phyloP scores from a whole-genome alignment of 176 grass and related monocot species.

The Oryza glaberrima region DNA sequence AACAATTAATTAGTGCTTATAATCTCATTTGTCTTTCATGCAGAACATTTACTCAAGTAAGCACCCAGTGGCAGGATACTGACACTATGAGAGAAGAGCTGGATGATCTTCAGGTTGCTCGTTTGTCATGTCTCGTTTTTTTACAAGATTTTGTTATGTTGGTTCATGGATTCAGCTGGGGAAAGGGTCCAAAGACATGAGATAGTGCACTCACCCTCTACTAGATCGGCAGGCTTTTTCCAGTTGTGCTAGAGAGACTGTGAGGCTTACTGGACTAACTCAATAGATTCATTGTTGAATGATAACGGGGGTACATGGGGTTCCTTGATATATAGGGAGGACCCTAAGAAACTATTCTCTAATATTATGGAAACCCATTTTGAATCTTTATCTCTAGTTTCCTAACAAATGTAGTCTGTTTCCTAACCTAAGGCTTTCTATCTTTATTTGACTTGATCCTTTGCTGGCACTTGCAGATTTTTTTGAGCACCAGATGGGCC shows the following conservation, averaged over 20 bases:
- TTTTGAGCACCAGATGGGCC: constrained; percentile 99
- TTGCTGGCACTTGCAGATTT: constrained; percentile 73
- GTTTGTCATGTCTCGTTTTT: constrained; percentile 41
- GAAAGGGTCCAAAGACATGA: background rate
- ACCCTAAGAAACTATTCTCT: background rate
- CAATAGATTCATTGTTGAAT: no score
- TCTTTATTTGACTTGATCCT: constrained; percentile 37
- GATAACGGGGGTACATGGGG: no score
- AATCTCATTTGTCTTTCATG: constrained; percentile 30
- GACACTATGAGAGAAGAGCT: constrained; percentile 98
- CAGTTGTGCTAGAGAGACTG: background rate
- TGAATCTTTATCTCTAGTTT: background rate
- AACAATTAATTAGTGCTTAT: constrained; percentile 33
- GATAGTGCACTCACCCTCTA: background rate
- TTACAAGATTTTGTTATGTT: background rate
- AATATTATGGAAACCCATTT: background rate
- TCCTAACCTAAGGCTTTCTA: background rate
- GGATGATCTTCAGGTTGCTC: constrained; percentile 92
- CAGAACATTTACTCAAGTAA: constrained; percentile 99
- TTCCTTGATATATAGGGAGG: background rate
- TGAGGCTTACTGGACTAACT: background rate
- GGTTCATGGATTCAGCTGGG: background rate
- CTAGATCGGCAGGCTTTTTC: background rate
- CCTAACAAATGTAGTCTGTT: background rate
- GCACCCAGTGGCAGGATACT: constrained; percentile 94